Evolutionary conservation across 176 grass and related monocot species (phyloP), one percentile per base, ranked within the genome.

Genomic region (Tillandsia fasciculata): DNA sequence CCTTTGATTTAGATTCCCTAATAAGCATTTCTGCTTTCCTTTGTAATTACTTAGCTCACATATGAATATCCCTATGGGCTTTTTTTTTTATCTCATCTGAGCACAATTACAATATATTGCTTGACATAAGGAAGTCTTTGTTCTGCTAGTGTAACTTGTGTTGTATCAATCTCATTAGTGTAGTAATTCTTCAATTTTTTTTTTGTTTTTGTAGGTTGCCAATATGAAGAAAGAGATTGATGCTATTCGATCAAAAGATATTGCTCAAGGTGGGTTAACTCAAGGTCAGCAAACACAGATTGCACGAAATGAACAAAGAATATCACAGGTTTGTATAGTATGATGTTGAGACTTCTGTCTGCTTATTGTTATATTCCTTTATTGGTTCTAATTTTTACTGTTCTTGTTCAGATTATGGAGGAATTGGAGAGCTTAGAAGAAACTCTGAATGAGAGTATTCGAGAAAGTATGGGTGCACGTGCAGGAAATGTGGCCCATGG

Each of bases 261-360:
- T 97, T 85, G 77, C 83, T 71, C 94, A 97, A 83, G 94, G 94
- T 72, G 94, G 94, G 68, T 79, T 97, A 87, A 97, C 94, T 56
- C 94, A 97, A 90, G 94, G 89, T 78, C 94, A 97, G 66, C 94
- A 97, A 90, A 97, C 94, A 77, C 89, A 97, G 66, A 97, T 97
- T 85, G 94, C 89, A 75, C 80, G 94, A 53, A 97, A 97, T 87
- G 94, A 97, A 74, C 86, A 90, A 86, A 87, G 89, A 64, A 93
- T 85, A 70, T 83, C 86, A 80, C 86, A 97, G 89, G 94, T 90
- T 70, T 69, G 13, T 80, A 52, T 83, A 23, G 53, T 67, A 64
- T 57, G 42, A 52, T 51, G 49, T 12, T 59, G 58, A 50, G 9
- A 56, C 51, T 58, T 81, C n/a, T 78, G 56, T 50, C 50, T 67